phyloP scores from a whole-genome alignment of 2,329 filamentous ascomycete species.

The Aureobasidium subglaciale region DNA sequence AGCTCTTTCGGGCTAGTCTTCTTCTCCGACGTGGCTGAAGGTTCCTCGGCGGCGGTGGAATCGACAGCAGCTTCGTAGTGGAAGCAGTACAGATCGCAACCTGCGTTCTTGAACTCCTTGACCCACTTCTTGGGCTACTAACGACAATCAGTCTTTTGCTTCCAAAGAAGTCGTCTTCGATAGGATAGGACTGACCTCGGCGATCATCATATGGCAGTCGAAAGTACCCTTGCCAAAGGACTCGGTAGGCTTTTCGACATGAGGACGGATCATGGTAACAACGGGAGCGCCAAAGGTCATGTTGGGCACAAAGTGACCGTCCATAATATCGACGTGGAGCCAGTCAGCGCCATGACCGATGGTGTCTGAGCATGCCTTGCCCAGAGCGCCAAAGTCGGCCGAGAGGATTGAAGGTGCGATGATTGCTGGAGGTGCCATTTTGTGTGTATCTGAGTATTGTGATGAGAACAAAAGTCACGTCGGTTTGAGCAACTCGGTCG shows the following conservation, averaged over 20 bases:
- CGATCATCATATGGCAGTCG: constrained; percentile 99
- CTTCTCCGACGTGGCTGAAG: constrained; percentile 58
- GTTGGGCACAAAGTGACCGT: constrained; percentile 97
- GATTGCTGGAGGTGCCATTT: constrained; percentile 83
- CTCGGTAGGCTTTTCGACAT: constrained; percentile 68
- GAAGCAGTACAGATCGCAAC: constrained; percentile 99
- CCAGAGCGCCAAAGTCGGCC: constrained; percentile 86
- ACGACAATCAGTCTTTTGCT: not conserved
- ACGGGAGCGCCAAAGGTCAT: constrained; percentile 95
- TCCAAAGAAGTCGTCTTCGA: not conserved
- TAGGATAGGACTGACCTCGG: constrained; percentile 56
- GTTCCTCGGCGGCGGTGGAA: constrained; percentile 76
- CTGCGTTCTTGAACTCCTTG: constrained; percentile 84
- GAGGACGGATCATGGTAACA: constrained; percentile 83
- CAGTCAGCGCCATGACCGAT: constrained; percentile 85
- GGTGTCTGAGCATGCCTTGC: constrained; percentile 76
- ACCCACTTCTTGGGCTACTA: constrained; percentile 93
- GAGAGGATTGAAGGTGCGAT: constrained; percentile 98
- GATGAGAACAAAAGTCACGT: not conserved
- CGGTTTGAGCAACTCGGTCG: not conserved
- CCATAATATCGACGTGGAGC: constrained; percentile 96
- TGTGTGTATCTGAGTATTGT: not conserved
- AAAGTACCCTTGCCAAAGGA: constrained; percentile 81
- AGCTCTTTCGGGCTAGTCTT: constrained; percentile 79
- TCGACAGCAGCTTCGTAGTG: constrained; percentile 91